Evolutionary conservation across 1,284 basidiomycete species (phyloP).

Genomic region (Apiotrichum laibachii): DNA sequence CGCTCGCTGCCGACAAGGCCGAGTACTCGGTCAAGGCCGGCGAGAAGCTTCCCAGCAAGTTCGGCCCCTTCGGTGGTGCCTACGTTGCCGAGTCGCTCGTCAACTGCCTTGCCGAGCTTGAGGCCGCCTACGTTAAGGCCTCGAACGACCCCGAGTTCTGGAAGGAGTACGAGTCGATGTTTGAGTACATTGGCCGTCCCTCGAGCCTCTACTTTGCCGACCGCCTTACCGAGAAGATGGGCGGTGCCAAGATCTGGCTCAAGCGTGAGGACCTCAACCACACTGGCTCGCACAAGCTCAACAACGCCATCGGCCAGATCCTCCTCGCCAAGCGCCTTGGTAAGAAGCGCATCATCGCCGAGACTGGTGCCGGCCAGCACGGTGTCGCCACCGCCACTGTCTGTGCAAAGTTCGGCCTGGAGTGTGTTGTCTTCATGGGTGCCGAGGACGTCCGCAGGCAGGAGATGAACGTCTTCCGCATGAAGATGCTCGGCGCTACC

Average conservation of each 20-base stretch:
- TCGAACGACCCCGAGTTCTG: constrained; percentile 86
- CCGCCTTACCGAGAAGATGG: constrained; percentile 69
- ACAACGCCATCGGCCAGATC: constrained; percentile 93
- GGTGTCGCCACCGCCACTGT: constrained; percentile 98
- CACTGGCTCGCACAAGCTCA: constrained; percentile 96
- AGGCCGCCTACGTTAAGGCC: constrained; percentile 83
- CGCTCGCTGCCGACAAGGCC: constrained; percentile 26
- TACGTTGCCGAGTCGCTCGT: constrained; percentile 94
- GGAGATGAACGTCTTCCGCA: constrained; percentile 95
- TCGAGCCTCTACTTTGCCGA: constrained; percentile 70
- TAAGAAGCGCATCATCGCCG: constrained; percentile 95
- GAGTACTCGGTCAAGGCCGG: constrained; percentile 41
- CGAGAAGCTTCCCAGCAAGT: constrained; percentile 70
- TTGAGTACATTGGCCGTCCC: constrained; percentile 83
- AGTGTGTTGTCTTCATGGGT: constrained; percentile 98
- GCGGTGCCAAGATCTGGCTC: constrained; percentile 94
- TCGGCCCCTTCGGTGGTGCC: constrained; percentile 94
- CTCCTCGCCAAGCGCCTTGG: constrained; percentile 87
- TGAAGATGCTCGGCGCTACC: constrained; percentile 93
- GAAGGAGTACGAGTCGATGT: constrained; percentile 86
- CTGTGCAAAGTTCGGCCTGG: constrained; percentile 92
- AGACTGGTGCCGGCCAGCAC: constrained; percentile 98
- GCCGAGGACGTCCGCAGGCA: constrained; percentile 96
- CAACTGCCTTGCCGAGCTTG: constrained; percentile 85
- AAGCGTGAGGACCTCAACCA: constrained; percentile 74